Base-by-base conservation (phyloP, 805 yeast genomes). In the Ogataea paraovalis region DNA sequence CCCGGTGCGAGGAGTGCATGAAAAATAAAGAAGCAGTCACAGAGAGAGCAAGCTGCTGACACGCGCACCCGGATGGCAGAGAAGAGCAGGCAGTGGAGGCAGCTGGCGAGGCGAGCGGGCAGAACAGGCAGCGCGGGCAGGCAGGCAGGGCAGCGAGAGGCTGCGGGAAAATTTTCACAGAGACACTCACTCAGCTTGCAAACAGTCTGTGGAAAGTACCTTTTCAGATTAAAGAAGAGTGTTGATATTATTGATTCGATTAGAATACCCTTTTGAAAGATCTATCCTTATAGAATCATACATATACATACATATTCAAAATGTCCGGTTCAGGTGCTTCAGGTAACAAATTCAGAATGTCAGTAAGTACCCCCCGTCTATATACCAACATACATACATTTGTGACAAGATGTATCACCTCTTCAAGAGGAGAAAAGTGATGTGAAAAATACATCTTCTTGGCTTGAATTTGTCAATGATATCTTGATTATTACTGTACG, bases 311-410 rank as follows among this genome's bases (percentile, higher is more conserved):
- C 12, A 34, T 34, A 42, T 38, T 36, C 43, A 77, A 70, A 75
- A 85, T 85, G 92, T 84, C 90, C 71, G 86, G 87, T 72, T 82
- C 87, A 75, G 95, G 96, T 83, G 94, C 96, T 80, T 88, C 96
- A 76, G 97, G 99, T 83, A 94, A 90, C 86, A 92, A 92, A 83
- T 94, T 86, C 89, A 90, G 97, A 81, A 89, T 92, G 87, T 90
- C 99, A 76, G 96, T 87, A 87, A 76, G 96, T 87, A 58, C 20
- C 32, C 27, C 12, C 30, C 42, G 2, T 13, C 28, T 25, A n/a
- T n/a, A n/a, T n/a, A n/a, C n/a, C n/a, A n/a, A 25, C 10, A 25
- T 25, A 7, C 28, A 25, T 25, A 25, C 28, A 25, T 25, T 25
- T 10, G 10, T n/a, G n/a, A n/a, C n/a, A n/a, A n/a, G n/a, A n/a